phyloP scores from a whole-genome alignment of 108 stramenopile genomes.

The Skeletonema marinoi region DNA sequence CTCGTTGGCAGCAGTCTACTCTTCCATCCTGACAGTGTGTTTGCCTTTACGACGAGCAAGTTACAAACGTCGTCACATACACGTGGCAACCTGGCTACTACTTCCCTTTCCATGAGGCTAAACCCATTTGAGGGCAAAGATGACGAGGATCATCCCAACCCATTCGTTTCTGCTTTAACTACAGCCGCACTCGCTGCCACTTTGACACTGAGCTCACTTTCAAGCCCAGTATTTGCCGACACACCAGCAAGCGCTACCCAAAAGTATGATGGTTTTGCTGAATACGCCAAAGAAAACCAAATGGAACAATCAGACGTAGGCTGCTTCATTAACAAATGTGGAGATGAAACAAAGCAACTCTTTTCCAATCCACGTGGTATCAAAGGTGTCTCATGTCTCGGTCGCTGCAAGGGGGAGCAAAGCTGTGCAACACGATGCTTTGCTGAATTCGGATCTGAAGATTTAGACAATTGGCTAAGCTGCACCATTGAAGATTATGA shows the following conservation, averaged over 20 bases:
- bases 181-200: slow-evolving; percentile 1
- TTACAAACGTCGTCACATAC: neutral
- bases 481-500: slow-evolving; percentile 90
- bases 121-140: slow-evolving; percentile 4
- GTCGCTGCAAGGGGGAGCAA: slow-evolving; percentile 93
- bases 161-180: slow-evolving; percentile 8
- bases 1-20: neutral
- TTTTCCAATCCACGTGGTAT: slow-evolving; percentile 90
- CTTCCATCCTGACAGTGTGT: neutral
- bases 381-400: slow-evolving; percentile 85
- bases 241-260: slow-evolving; percentile 18
- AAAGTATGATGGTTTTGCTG: slow-evolving; percentile 83
- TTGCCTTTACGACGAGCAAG: neutral
- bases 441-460: slow-evolving; percentile 74
- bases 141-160: neutral
- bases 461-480: slow-evolving; percentile 79
- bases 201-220: slow-evolving; percentile 1
- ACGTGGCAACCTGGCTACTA: neutral
- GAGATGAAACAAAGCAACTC: slow-evolving; percentile 69
- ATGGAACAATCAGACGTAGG: slow-evolving; percentile 83
- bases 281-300: slow-evolving; percentile 84
- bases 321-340: slow-evolving; percentile 86
- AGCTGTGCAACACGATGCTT: slow-evolving; percentile 86
- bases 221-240: slow-evolving; percentile 31
- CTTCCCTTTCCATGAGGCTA: neutral